Percentiles rank a stretch among this genome's conserved stretches.
These are phyloP conservation scores for Fusarium acutatum DNA, from an alignment of 2,329 filamentous ascomycete species.

Conservation along the genomic window DNA sequence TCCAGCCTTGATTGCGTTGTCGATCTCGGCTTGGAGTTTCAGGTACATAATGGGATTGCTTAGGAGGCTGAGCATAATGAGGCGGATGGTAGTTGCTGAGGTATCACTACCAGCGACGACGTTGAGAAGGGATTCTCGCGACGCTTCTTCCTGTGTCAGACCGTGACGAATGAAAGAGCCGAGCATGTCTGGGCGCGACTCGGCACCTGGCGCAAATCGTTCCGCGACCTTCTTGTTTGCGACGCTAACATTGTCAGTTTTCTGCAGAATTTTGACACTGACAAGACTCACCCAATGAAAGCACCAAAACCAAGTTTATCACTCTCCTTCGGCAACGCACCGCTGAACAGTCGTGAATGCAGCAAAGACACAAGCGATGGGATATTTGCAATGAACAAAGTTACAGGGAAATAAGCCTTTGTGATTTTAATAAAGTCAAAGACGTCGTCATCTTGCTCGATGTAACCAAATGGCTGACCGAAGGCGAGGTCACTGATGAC, in stretches of 20 bases:
- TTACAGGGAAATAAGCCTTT: background rate
- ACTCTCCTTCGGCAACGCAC: slow-evolving; percentile 49
- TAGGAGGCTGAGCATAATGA: slow-evolving; percentile 60
- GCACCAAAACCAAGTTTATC: slow-evolving; percentile 36
- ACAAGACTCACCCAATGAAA: slow-evolving; percentile 5
- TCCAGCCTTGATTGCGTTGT: slow-evolving; percentile 53
- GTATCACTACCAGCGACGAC: slow-evolving; percentile 52
- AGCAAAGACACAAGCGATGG: background rate
- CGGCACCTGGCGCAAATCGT: background rate
- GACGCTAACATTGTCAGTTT: background rate
- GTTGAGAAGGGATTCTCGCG: slow-evolving; percentile 45
- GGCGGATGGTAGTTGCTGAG: slow-evolving; percentile 50
- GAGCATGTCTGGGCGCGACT: slow-evolving; percentile 47
- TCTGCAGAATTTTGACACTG: accelerated
- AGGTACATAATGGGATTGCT: slow-evolving; percentile 57
- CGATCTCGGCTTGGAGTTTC: slow-evolving; percentile 59
- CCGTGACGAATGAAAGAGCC: slow-evolving; percentile 53
- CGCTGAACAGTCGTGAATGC: background rate
- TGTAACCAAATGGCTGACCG: slow-evolving; percentile 59
- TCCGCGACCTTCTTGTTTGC: slow-evolving; percentile 6
- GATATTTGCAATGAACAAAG: background rate
- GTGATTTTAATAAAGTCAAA: slow-evolving; percentile 48
- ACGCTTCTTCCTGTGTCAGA: slow-evolving; percentile 45
- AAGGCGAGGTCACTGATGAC: slow-evolving; percentile 61
- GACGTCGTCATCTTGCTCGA: slow-evolving; percentile 55